Percentiles rank a stretch among this genome's conserved stretches.
phyloP scores from a whole-genome alignment of 2,329 filamentous ascomycete species.

The Ilyonectria sp. region DNA sequence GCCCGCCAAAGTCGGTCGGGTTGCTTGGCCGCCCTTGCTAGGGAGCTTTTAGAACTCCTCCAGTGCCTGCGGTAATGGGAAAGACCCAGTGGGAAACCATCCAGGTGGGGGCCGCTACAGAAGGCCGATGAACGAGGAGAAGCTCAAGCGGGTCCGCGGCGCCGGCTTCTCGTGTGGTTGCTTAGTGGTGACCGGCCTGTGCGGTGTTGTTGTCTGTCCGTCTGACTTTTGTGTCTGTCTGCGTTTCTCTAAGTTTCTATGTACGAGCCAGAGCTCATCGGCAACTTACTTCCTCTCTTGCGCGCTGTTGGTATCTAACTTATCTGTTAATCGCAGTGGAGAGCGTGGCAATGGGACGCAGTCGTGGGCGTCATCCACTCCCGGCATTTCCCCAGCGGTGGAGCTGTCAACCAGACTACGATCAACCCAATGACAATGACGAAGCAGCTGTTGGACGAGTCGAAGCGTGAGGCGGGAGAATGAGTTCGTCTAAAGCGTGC shows the following conservation, averaged over 20 bases:
- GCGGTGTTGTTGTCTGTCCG: too few relatives aligned
- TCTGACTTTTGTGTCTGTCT: background rate
- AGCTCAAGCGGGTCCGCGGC: background rate
- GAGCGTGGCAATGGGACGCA: slow-evolving; percentile 5
- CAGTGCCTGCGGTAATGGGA: background rate
- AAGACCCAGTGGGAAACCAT: background rate
- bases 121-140: background rate
- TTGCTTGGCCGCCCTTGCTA: slow-evolving; percentile 19
- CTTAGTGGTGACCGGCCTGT: background rate
- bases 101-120: slow-evolving; percentile 8
- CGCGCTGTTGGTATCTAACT: background rate
- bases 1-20: background rate
- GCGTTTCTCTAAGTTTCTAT: background rate
- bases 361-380: background rate
- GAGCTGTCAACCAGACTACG: background rate
- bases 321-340: background rate
- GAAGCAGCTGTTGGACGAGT: slow-evolving; percentile 7
- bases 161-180: background rate
- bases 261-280: background rate
- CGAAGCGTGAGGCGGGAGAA: background rate
- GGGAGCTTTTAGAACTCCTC: slow-evolving; percentile 17
- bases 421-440: slow-evolving; percentile 8
- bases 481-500: background rate
- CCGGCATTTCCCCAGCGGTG: slow-evolving; percentile 21
- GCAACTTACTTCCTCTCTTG: background rate